A percentile compares a stretch with the other conserved stretches of the same genome.
Evolutionary conservation across 306 rosid species (phyloP).

Genomic region (Begonia fuchsioides): DNA sequence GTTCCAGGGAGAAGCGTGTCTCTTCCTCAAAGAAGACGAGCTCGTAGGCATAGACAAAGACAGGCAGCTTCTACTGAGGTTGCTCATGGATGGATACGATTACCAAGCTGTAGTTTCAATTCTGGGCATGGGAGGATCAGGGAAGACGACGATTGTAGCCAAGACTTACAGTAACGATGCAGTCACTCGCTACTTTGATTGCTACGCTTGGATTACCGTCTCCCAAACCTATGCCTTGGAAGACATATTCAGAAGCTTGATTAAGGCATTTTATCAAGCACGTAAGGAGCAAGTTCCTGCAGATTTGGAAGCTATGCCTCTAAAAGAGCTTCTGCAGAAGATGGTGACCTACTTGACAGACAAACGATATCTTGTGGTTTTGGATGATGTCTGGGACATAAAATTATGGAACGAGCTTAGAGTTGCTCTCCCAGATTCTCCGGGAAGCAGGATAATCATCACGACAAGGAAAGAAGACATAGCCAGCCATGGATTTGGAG

Average conservation of each 20-base stretch:
- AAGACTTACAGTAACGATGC: background rate
- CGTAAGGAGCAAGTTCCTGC: background rate
- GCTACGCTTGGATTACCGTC: constrained; percentile 14
- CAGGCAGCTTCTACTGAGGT: background rate
- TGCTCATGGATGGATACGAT: constrained; percentile 1
- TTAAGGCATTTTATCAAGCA: constrained; percentile 1
- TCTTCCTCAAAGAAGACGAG: constrained; percentile 11
- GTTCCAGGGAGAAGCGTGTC: background rate
- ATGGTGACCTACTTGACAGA: background rate
- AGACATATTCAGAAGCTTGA: constrained; percentile 3
- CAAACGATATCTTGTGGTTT: background rate
- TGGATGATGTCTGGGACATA: background rate
- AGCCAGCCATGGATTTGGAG: no score
- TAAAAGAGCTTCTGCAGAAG: background rate
- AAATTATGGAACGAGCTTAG: background rate
- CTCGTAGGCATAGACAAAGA: constrained; percentile 9
- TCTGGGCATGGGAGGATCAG: constrained; percentile 14
- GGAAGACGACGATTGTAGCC: constrained; percentile 12
- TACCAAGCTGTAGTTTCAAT: background rate
- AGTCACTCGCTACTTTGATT: constrained; percentile 6
- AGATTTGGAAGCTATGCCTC: background rate
- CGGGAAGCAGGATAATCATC: no score
- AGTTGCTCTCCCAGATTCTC: background rate
- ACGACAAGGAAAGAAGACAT: no score
- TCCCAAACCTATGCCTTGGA: constrained; percentile 7